Evolutionary conservation across 257 asterid species (phyloP).

Genomic region (Mentha longifolia): DNA sequence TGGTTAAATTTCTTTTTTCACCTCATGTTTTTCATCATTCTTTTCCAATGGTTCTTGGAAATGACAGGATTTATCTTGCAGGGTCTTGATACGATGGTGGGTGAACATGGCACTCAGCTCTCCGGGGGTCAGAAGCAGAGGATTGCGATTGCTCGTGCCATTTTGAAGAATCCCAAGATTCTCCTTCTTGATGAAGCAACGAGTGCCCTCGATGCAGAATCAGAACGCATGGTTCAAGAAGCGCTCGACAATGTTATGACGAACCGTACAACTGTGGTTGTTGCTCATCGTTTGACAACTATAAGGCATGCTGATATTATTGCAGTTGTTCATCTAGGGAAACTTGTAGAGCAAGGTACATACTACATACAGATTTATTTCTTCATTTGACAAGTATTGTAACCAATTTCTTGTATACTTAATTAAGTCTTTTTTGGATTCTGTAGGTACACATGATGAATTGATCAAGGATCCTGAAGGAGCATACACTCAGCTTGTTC

Average conservation of each 20-base stretch:
- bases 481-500: constrained; percentile 68
- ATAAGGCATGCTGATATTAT: constrained; percentile 81
- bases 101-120: constrained; percentile 81
- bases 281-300: constrained; percentile 82
- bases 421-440: background rate
- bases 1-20: background rate
- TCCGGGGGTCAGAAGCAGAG: constrained; percentile 93
- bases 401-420: background rate
- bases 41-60: background rate
- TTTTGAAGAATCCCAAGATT: constrained; percentile 72
- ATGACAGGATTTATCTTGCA: constrained; percentile 29
- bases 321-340: constrained; percentile 74
- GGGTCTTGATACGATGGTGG: constrained; percentile 88
- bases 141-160: constrained; percentile 83
- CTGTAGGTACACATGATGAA: constrained; percentile 69
- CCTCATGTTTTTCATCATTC: background rate
- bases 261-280: constrained; percentile 74
- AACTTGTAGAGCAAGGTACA: constrained; percentile 74
- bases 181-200: constrained; percentile 94
- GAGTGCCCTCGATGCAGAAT: constrained; percentile 82
- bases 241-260: constrained; percentile 81
- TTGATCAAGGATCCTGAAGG: constrained; percentile 70
- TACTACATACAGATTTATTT: background rate
- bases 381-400: background rate
- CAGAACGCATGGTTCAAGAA: constrained; percentile 73